Evolutionary conservation across 2,329 filamentous ascomycete genomes (phyloP).

Genomic region (Xylariaceae sp.): DNA sequence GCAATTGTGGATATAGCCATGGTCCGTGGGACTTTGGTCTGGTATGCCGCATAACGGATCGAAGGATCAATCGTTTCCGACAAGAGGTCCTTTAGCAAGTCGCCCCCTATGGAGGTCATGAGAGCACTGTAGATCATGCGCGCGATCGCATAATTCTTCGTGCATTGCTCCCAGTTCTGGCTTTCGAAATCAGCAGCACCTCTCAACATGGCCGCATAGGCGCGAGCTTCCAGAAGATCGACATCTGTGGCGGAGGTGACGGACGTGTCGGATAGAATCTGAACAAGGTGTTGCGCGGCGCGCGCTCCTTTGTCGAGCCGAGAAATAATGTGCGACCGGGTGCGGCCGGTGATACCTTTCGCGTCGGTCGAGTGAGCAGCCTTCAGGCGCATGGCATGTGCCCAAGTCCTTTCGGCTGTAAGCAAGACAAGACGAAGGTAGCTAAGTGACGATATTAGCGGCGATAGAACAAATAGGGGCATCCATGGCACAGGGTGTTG

Average conservation of each 20-base stretch:
- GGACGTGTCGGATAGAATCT: conserved; percentile 57
- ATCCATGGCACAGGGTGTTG: neutral
- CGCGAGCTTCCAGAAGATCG: conserved; percentile 79
- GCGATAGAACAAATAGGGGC: neutral
- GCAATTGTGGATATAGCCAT: conserved; percentile 75
- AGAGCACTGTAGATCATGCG: conserved; percentile 80
- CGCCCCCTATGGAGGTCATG: conserved; percentile 58
- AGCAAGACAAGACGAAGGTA: conserved; percentile 75
- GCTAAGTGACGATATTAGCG: conserved; percentile 40
- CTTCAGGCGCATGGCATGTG: conserved; percentile 93
- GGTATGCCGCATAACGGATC: conserved; percentile 90
- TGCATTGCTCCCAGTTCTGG: conserved; percentile 74
- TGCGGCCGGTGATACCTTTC: conserved; percentile 71
- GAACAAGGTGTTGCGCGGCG: conserved; percentile 62
- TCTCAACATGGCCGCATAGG: conserved; percentile 71
- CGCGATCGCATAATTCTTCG: conserved; percentile 69
- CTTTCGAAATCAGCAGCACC: conserved; percentile 83
- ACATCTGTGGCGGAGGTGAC: conserved; percentile 60
- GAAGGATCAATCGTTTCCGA: conserved; percentile 85
- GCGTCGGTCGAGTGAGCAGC: conserved; percentile 72
- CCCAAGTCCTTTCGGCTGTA: conserved; percentile 86
- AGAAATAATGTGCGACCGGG: conserved; percentile 83
- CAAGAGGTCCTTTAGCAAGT: conserved; percentile 80
- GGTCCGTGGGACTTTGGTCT: conserved; percentile 80
- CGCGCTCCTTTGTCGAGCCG: conserved; percentile 74